Evolutionary conservation across 306 rosid species (phyloP), one percentile per base, ranked within the genome.

Genomic region (Crotalaria pallida): DNA sequence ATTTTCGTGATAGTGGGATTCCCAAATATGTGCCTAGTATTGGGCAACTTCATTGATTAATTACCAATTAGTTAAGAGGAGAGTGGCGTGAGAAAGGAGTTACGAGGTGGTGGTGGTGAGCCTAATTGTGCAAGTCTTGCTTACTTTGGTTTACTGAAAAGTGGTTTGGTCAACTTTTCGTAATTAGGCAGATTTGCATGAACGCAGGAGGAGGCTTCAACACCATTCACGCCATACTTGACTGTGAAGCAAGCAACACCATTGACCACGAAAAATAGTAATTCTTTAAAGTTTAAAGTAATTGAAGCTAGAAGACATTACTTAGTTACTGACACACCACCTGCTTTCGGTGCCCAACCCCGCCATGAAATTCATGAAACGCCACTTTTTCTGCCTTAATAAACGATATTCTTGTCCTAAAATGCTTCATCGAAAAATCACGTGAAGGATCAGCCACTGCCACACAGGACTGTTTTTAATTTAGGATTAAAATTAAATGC

Each of bases 101-200:
- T 2, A 67, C 45, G 74, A 13, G 38, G 34, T 11, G 73, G 85
- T 86, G 96, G 86, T 73, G 77, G 65, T 51, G 64, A 23, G 78
- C 91, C 89, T 80, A 81, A 82, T 23, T 13, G 51, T 53, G 52
- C 21, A 5, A 59, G 73, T 55, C 56, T 43, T 18, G 65, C 41
- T 81, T n/a, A 65, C 77, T 77, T 70, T 51, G 19, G 55, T 33
- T 59, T 66, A 13, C 11, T 70, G 41, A 61, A 71, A 63, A 76
- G 87, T 75, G 84, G 38, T 41, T 45, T 41, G 74, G 89, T 89
- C 90, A 81, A 85, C 86, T 72, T 79, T 79, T 72, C 81, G 84
- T 73, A 55, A 44, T 71, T 85, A 83, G 92, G 87, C 74, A 74
- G 7, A 22, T 67, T 73, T 72, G 84, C 85, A 83, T 50, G 73